Evolutionary conservation across 441 rosid genomes (phyloP).

Genomic region (Pelargonium citronellum): DNA sequence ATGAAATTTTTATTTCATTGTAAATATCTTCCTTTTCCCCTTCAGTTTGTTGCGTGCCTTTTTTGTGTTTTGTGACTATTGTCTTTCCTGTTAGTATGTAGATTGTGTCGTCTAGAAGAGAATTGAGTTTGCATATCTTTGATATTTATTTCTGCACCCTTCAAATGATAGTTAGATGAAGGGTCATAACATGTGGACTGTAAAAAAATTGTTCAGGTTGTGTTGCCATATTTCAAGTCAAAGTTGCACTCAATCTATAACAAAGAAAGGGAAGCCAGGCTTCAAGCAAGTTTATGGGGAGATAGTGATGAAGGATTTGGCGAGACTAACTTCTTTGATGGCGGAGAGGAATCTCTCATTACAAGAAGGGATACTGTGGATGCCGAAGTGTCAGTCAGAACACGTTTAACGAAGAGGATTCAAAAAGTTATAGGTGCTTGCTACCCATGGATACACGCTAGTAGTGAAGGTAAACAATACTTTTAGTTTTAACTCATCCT

Average conservation of each 20-base stretch:
- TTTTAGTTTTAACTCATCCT: slow-evolving; percentile 14
- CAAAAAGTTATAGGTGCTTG: slow-evolving; percentile 70
- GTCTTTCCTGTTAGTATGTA: too few relatives aligned
- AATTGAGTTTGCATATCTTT: too few relatives aligned
- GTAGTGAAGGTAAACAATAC: slow-evolving; percentile 66
- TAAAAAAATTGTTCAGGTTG: slow-evolving; percentile 50
- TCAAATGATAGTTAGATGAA: slow-evolving; percentile 15
- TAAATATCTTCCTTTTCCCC: too few relatives aligned
- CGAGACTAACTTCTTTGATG: slow-evolving; percentile 40
- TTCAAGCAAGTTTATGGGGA: slow-evolving; percentile 95
- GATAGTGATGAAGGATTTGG: slow-evolving; percentile 55
- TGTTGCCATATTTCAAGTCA: slow-evolving; percentile 88
- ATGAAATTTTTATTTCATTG: too few relatives aligned
- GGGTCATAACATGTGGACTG: slow-evolving; percentile 24
- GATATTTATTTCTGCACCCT: neutral
- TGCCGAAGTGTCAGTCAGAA: slow-evolving; percentile 50
- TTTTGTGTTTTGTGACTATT: too few relatives aligned
- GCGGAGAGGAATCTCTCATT: slow-evolving; percentile 42
- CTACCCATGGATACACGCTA: slow-evolving; percentile 94
- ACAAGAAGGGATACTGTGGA: slow-evolving; percentile 39
- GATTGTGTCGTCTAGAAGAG: too few relatives aligned
- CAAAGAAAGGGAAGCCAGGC: slow-evolving; percentile 95
- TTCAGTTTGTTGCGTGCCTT: too few relatives aligned
- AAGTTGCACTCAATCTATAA: slow-evolving; percentile 82
- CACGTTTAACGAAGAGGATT: slow-evolving; percentile 45